These are phyloP conservation scores for Haplosporangium sp. DNA, from an alignment of 371 early-diverging fungal species.

Conservation along the genomic window DNA sequence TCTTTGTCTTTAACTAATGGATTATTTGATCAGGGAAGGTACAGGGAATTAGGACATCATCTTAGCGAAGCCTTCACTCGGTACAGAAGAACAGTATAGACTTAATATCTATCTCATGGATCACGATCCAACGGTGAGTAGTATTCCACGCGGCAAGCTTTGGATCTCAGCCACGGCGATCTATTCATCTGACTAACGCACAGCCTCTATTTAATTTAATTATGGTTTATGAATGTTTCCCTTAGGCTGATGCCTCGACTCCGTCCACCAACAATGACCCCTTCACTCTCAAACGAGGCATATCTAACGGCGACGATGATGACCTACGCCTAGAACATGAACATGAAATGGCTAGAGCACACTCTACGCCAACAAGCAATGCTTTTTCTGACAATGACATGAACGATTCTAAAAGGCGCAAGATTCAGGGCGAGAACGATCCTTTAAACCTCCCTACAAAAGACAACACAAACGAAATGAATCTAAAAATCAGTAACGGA, in stretches of 20 bases:
- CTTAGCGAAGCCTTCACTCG: background rate
- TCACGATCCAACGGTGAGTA: conserved; percentile 20
- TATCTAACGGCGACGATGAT: conserved; percentile 43
- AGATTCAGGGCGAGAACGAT: conserved; percentile 24
- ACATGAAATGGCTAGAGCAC: background rate
- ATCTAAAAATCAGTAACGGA: background rate
- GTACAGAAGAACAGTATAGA: background rate
- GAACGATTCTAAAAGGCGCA: conserved; percentile 48
- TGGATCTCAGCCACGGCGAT: background rate
- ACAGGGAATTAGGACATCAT: background rate
- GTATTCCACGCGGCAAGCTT: background rate
- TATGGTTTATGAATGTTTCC: background rate
- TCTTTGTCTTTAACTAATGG: background rate
- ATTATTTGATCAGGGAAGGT: conserved; percentile 3
- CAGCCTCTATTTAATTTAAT: conserved; percentile 1
- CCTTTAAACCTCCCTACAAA: background rate
- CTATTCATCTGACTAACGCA: background rate
- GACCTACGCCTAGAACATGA: conserved; percentile 4
- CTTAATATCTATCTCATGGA: conserved; percentile 16
- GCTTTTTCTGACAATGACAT: conserved; percentile 20
- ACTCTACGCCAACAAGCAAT: conserved; percentile 11
- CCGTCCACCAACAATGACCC: conserved; percentile 30
- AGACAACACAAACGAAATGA: background rate
- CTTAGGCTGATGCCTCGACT: conserved; percentile 30
- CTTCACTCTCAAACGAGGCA: conserved; percentile 31